These are phyloP conservation scores for Xylariomycetidae sp. DNA, from an alignment of 2,329 filamentous ascomycete species.

Conservation along the genomic window DNA sequence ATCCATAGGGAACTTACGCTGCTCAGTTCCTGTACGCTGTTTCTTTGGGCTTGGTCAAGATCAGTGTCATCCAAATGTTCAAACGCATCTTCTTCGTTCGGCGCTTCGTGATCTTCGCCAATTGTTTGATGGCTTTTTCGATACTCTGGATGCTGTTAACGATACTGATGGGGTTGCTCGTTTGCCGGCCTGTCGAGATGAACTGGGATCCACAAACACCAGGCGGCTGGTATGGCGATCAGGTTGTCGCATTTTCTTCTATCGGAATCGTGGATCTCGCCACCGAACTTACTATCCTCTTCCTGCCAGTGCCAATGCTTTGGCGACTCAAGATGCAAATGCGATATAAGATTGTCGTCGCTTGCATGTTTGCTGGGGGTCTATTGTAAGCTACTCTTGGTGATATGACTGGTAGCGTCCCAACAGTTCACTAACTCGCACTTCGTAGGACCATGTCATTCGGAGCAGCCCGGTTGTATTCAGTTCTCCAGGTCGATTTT, in stretches of 20 bases:
- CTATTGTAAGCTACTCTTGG: no score
- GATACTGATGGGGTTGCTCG: slow-evolving; percentile 10
- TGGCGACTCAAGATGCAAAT: slow-evolving; percentile 9
- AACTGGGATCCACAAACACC: slow-evolving; percentile 21
- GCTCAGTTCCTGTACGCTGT: slow-evolving; percentile 13
- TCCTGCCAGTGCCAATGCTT: slow-evolving; percentile 13
- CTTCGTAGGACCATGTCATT: no score
- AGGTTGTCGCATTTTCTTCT: slow-evolving; percentile 9
- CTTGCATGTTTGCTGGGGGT: slow-evolving; percentile 11
- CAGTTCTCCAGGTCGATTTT: slow-evolving; percentile 7
- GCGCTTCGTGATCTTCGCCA: slow-evolving; percentile 10
- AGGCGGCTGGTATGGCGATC: slow-evolving; percentile 13
- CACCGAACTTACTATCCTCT: slow-evolving; percentile 12
- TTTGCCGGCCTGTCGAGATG: slow-evolving; percentile 18
- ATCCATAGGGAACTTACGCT: slow-evolving; percentile 11
- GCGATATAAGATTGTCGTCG: slow-evolving; percentile 11
- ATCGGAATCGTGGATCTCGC: slow-evolving; percentile 13
- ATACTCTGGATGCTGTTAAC: slow-evolving; percentile 13
- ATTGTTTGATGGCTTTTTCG: slow-evolving; percentile 12
- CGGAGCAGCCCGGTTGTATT: slow-evolving; percentile 9
- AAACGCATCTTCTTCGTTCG: slow-evolving; percentile 14
- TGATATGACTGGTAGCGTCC: no score
- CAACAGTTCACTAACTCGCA: no score
- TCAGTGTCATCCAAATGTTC: slow-evolving; percentile 16
- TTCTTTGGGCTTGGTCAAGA: slow-evolving; percentile 13